phyloP scores from a whole-genome alignment of 2,329 filamentous ascomycete species.

The Fusarium sororula region DNA sequence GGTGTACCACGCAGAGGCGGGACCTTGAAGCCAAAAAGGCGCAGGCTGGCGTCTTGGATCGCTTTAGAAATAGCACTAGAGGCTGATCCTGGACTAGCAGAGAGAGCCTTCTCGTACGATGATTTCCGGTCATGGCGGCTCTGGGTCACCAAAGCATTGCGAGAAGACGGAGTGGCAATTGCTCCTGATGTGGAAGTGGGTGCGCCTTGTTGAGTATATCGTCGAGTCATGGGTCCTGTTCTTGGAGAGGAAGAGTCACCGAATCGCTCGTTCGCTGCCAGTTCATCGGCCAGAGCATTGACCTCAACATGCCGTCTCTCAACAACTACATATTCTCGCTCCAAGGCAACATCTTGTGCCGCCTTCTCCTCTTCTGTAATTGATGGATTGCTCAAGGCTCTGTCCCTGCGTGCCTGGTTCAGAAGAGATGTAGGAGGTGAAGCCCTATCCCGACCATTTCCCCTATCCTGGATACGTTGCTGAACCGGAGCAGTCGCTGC shows the following conservation, averaged over 20 bases:
- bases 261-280: slow-evolving; percentile 82
- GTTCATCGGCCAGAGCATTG: slow-evolving; percentile 94
- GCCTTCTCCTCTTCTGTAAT: slow-evolving; percentile 73
- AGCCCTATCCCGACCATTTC: slow-evolving; percentile 35
- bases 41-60: slow-evolving; percentile 87
- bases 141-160: slow-evolving; percentile 77
- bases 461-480: slow-evolving; percentile 43
- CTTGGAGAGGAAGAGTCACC: slow-evolving; percentile 62
- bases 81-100: slow-evolving; percentile 74
- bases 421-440: slow-evolving; percentile 46
- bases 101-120: slow-evolving; percentile 81
- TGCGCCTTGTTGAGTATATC: slow-evolving; percentile 80
- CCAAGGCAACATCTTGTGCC: slow-evolving; percentile 87
- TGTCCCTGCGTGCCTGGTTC: slow-evolving; percentile 46
- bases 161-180: slow-evolving; percentile 71
- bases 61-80: slow-evolving; percentile 95
- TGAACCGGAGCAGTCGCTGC: slow-evolving; percentile 60
- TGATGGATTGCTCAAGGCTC: slow-evolving; percentile 40
- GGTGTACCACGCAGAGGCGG: slow-evolving; percentile 67
- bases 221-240: slow-evolving; percentile 72
- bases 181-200: slow-evolving; percentile 76
- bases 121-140: slow-evolving; percentile 79
- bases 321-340: slow-evolving; percentile 94
- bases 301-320: slow-evolving; percentile 96
- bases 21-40: slow-evolving; percentile 76